Evolutionary conservation across 108 stramenopile genomes (phyloP), one percentile per base, ranked within the genome.

Genomic region (Nitzschia sp.): DNA sequence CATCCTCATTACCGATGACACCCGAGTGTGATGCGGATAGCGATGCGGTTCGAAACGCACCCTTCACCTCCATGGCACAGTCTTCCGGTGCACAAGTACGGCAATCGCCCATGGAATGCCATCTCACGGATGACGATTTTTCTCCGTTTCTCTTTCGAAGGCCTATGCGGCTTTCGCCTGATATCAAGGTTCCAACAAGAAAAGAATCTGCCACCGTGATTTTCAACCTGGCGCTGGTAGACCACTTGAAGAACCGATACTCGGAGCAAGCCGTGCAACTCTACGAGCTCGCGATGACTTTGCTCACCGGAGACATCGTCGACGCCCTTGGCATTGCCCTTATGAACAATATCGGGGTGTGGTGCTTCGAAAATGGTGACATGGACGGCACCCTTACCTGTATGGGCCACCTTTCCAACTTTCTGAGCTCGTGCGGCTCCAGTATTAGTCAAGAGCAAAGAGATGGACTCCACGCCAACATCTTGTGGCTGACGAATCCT

Each of bases 321-420:
- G 57, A 59, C 19, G 21, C 31, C 6, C 57, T 69, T 31, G 68
- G 68, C 34, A 48, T 69, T n/a, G 41, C 68, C 15, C 29, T 69
- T 5, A 47, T 69, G 57, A 69, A 69, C 57, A 69, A 69, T n/a
- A 58, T 69, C 25, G 68, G 57, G 0, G 68, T 69, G 1, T 69
- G 68, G 68, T 58, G 57, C 45, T 69, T 31, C 57, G 58, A 69
- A 15, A 69, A 69, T 69, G 68, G 68, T 11, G 58, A 69, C 28
- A n/a, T 28, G 29, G 57, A 45, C 5, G 50, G 57, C 41, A 32
- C 53, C 6, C 11, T 26, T n/a, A 45, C 33, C 1, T 69, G 44
- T 29, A 69, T 69, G 57, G 34, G 45, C 16, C 68, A 69, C 28
- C 21, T 69, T 2, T 44, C 46, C 5, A 31, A 13, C 15, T 50